These are phyloP conservation scores for Heliosperma pusillum DNA, from an alignment of 148 eudicot species.

Conservation along the genomic window DNA sequence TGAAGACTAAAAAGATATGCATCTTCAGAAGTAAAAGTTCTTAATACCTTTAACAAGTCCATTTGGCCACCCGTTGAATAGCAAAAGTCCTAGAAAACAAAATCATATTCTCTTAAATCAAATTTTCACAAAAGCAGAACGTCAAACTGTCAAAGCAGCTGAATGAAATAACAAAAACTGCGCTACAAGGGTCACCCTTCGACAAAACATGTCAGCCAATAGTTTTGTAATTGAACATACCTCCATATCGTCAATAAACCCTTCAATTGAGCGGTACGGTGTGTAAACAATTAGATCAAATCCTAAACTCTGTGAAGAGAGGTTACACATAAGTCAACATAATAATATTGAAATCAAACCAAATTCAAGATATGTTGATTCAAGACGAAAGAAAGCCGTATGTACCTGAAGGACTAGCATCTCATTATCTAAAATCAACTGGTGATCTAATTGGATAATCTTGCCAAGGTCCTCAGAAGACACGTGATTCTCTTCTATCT, in stretches of 20 bases:
- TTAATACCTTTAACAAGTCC: constrained; percentile 57
- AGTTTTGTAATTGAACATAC: constrained; percentile 29
- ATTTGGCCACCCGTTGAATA: constrained; percentile 51
- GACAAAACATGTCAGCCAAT: constrained; percentile 3
- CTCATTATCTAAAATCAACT: constrained; percentile 81
- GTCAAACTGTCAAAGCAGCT: constrained; percentile 2
- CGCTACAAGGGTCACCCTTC: neutral
- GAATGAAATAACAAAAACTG: neutral
- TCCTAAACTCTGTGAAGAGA: constrained; percentile 70
- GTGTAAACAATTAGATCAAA: constrained; percentile 95
- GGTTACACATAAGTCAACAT: constrained; percentile 16
- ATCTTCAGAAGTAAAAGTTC: neutral
- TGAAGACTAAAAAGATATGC: neutral
- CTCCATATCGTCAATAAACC: constrained; percentile 82
- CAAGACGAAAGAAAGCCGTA: neutral
- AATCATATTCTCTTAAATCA: constrained; percentile 7
- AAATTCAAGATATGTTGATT: constrained; percentile 73
- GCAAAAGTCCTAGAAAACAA: constrained; percentile 54
- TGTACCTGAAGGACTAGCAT: constrained; percentile 96
- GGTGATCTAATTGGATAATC: constrained; percentile 82
- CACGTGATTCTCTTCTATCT: constrained; percentile 97
- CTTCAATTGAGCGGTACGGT: constrained; percentile 86
- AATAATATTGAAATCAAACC: constrained; percentile 7
- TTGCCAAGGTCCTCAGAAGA: constrained; percentile 98
- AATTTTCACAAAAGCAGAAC: neutral